phyloP scores from a whole-genome alignment of 2,329 filamentous ascomycete genomes.

The Alternaria sp. region DNA sequence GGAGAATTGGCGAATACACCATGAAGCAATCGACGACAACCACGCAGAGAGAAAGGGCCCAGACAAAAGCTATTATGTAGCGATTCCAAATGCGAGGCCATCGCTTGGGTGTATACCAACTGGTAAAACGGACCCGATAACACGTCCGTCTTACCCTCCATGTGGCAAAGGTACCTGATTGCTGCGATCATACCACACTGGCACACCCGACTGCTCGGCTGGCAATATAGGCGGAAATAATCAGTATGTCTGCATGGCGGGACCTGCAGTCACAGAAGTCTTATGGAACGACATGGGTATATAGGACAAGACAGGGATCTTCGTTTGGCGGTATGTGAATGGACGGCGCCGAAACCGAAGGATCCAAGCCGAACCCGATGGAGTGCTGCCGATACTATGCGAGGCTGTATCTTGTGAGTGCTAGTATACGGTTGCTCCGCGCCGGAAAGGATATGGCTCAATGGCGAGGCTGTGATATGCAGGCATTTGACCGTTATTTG shows the following conservation, averaged over 20 bases:
- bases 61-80: background rate
- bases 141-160: background rate
- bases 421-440: background rate
- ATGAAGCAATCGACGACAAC: background rate
- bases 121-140: background rate
- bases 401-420: background rate
- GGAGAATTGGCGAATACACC: background rate
- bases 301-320: slow-evolving; percentile 1
- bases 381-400: background rate
- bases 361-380: background rate
- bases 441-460: background rate
- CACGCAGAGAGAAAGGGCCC: background rate
- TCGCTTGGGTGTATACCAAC: background rate
- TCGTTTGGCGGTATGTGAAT: background rate
- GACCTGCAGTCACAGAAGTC: slow-evolving; percentile 1
- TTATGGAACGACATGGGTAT: background rate
- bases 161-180: background rate
- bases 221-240: slow-evolving; percentile 3
- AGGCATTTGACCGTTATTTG: background rate
- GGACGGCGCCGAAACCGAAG: background rate
- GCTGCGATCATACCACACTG: slow-evolving; percentile 1
- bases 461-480: no score
- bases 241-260: background rate
- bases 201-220: background rate
- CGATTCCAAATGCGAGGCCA: background rate